Evolutionary conservation across 352 stramenopile species (phyloP).

Genomic region (Pythium plurisporium): DNA sequence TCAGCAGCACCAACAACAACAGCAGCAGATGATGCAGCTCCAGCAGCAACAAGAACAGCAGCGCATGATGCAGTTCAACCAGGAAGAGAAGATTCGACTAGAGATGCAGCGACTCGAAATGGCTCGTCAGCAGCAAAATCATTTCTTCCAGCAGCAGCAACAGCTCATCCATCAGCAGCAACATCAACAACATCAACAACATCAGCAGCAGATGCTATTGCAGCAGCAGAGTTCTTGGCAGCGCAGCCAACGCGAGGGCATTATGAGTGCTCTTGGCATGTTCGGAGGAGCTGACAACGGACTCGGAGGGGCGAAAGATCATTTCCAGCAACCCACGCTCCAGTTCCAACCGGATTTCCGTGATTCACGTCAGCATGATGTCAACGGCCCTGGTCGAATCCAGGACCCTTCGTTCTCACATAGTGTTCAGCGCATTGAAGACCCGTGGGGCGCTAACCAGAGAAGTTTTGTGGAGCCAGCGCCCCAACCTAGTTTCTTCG

Average conservation of each 20-base stretch:
- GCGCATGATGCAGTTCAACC: conserved; percentile 58
- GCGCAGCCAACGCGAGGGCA: conserved; percentile 62
- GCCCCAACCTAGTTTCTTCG: conserved; percentile 8
- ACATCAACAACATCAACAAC: conserved; percentile 53
- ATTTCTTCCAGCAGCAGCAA: conserved; percentile 53
- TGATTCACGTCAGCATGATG: conserved; percentile 33
- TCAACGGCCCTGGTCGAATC: background rate
- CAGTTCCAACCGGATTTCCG: conserved; percentile 54
- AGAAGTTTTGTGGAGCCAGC: background rate
- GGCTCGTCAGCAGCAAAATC: conserved; percentile 59
- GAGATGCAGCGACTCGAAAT: conserved; percentile 81
- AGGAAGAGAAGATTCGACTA: conserved; percentile 76
- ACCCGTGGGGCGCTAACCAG: conserved; percentile 13
- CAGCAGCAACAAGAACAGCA: conserved; percentile 69
- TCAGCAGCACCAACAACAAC: conserved; percentile 59
- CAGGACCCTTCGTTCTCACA: conserved; percentile 11
- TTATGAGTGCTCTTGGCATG: conserved; percentile 71
- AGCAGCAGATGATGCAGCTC: conserved; percentile 57
- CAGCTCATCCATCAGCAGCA: conserved; percentile 43
- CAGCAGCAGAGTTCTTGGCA: conserved; percentile 81
- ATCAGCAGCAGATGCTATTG: conserved; percentile 63
- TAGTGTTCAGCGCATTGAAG: conserved; percentile 5
- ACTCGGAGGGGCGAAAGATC: conserved; percentile 2
- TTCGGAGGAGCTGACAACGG: conserved; percentile 41
- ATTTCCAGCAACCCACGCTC: conserved; percentile 26